Base-by-base conservation (phyloP, 352 stramenopile species). In the Pythium aristosporum region DNA sequence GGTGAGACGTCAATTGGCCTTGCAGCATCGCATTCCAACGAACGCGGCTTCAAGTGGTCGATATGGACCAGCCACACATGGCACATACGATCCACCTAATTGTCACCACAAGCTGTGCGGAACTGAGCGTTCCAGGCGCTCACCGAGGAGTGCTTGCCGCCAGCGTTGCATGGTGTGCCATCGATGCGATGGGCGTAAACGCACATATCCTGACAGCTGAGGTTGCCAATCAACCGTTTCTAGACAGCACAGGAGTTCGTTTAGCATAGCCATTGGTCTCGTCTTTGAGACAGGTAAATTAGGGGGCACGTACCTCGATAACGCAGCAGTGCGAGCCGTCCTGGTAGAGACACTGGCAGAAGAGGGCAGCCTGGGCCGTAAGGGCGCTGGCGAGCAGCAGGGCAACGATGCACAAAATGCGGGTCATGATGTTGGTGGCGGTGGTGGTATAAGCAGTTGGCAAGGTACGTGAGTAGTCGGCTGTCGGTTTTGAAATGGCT, bases 281-380 rank as follows among this genome's bases (percentile, higher is more conserved):
- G 37, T 43, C 37, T 13, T 18, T 43, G 37, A 11, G 37, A 43
- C 3, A 13, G 47, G 6, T 25, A 3, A 37, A 18, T 43, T 18
- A 5, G 25, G 1, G 10, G 10, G 12, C 25, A 53, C 47, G 47
- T 36, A 53, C 47, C 25, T 9, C 18, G 47, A 21, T 21, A 6
- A 53, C 25, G 34, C 47, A 53, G 47, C 47, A 53, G 47, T 53
- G 47, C 47, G 47, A 53, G 20, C 47, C 47, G 23, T 53, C 47
- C 30, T 53, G 47, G 47, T 36, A 53, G 47, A 53, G 47, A 23
- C 47, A 53, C 23, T 53, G 47, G 20, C 47, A 53, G 47, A 37
- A 53, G 1, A 25, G 3, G 34, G 47, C 20, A 16, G 47, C 47
- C 30, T 53, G 21, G 47, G 23, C 47, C 47, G 23, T 32, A 21